Evolutionary conservation across 768 basidiomycete genomes (phyloP), one percentile per base, ranked within the genome.

Genomic region (Hemileccinum impolitum): DNA sequence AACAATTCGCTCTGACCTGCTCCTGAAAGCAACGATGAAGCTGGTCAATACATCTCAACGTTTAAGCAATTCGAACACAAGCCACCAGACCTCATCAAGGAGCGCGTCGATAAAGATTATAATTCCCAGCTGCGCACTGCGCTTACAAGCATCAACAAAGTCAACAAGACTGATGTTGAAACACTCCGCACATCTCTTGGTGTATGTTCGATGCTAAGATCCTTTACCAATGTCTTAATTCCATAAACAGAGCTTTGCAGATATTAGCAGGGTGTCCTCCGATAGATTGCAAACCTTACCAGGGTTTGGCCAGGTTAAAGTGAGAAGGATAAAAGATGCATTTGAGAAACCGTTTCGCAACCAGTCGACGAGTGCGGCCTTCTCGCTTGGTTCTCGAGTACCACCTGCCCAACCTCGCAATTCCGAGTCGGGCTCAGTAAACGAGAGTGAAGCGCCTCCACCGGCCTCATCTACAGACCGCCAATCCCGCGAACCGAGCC

Each of bases 131-230:
- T 98, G 13, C 87, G 88, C 48, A 80, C 82, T 17, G 79, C 90
- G 1, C 74, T 99, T 23, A 98, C 95, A 2, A 83, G 81, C 55
- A 90, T 98, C 59, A 87, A 81, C 62, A 92, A 90, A 57, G 91
- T 99, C 53, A 98, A 98, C 70, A 96, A 95, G 75, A 98, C 95
- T 4, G 96, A 99, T 59, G 92, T 94, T 2, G 84, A 91, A 69
- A 98, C 95, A 4, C 73, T 99, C 36, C 81, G 90, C 18, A 85
- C 86, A 2, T 87, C 91, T n/a, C 85, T 94, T 57, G 94, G 94
- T 31, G 95, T 97, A 71, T 49, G 85, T 75, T 26, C 4, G 17
- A 31, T 48, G 3, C 10, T 17, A 45, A 12, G n/a, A 15, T 31
- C 23, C 15, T 37, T 35, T 39, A 10, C 23, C 36, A 39, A 26